phyloP scores from a whole-genome alignment of 2,329 filamentous ascomycete species.

The Lomentospora prolificans region DNA sequence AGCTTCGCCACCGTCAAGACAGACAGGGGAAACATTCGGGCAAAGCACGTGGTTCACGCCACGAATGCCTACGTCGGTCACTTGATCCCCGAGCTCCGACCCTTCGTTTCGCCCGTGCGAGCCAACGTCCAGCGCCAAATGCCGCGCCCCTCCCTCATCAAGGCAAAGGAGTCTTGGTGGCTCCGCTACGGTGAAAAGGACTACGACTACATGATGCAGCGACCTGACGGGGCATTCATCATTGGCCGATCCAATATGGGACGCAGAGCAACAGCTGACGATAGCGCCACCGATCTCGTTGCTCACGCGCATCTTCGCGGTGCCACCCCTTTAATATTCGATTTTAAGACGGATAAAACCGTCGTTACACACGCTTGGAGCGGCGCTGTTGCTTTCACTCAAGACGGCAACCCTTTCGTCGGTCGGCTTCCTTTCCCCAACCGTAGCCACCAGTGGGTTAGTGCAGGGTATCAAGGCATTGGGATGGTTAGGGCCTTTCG shows the following conservation, averaged over 20 bases:
- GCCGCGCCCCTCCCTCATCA: not conserved
- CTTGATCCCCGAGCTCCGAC: conserved; percentile 16
- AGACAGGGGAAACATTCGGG: conserved; percentile 13
- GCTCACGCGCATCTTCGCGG: conserved; percentile 11
- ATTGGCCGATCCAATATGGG: conserved; percentile 12
- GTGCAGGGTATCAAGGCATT: conserved; percentile 12
- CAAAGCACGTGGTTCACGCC: conserved; percentile 15
- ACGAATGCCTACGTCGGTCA: conserved; percentile 18
- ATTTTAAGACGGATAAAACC: not conserved
- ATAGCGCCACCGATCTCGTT: conserved; percentile 11
- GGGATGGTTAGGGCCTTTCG: conserved; percentile 14
- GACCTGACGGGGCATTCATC: conserved; percentile 12
- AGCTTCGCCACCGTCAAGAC: conserved; percentile 13
- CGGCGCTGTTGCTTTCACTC: conserved; percentile 14
- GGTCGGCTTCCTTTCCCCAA: conserved; percentile 10
- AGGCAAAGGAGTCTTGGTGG: conserved; percentile 12
- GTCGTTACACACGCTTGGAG: conserved; percentile 12
- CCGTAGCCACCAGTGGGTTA: conserved; percentile 12
- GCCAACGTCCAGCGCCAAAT: conserved; percentile 9
- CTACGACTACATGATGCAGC: conserved; percentile 17
- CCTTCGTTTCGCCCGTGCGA: conserved; percentile 11
- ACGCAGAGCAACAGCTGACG: conserved; percentile 11
- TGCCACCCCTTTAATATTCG: conserved; percentile 3
- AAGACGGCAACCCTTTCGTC: conserved; percentile 13
- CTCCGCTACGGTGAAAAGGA: conserved; percentile 14